Evolutionary conservation across 2,329 filamentous ascomycete genomes (phyloP).

Genomic region (Macroventuria anomochaeta): DNA sequence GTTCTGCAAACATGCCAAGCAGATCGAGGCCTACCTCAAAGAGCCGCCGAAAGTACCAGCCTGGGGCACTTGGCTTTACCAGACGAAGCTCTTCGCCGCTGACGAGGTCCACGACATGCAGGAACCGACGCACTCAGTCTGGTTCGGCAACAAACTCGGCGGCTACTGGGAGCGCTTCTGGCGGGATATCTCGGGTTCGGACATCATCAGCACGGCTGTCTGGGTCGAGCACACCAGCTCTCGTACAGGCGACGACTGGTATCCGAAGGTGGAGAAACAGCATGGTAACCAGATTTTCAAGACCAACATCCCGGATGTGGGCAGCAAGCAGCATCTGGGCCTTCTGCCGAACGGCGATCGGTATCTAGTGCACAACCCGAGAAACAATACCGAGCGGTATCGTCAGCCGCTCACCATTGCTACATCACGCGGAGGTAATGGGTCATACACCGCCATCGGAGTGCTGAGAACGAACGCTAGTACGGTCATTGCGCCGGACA

Average conservation of each 20-base stretch:
- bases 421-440: constrained; percentile 3
- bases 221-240: constrained; percentile 19
- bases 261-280: constrained; percentile 13
- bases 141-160: constrained; percentile 10
- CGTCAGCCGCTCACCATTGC: constrained; percentile 22
- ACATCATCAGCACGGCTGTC: constrained; percentile 17
- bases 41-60: constrained; percentile 19
- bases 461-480: constrained; percentile 22
- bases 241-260: constrained; percentile 13
- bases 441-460: constrained; percentile 18
- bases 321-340: constrained; percentile 20
- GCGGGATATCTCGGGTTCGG: constrained; percentile 18
- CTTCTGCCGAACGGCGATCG: constrained; percentile 12
- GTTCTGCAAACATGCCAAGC: constrained; percentile 18
- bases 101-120: constrained; percentile 20
- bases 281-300: constrained; percentile 17
- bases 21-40: constrained; percentile 22
- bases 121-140: constrained; percentile 21
- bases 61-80: constrained; percentile 22
- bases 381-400: constrained; percentile 15
- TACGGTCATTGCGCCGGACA: constrained; percentile 19
- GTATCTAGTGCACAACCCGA: constrained; percentile 20
- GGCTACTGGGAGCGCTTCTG: constrained; percentile 24
- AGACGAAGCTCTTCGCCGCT: constrained; percentile 19
- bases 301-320: constrained; percentile 23